Evolutionary conservation across 140 eudicot genomes (phyloP), one percentile per base, ranked within the genome.

Genomic region (Bidens hawaiensis): DNA sequence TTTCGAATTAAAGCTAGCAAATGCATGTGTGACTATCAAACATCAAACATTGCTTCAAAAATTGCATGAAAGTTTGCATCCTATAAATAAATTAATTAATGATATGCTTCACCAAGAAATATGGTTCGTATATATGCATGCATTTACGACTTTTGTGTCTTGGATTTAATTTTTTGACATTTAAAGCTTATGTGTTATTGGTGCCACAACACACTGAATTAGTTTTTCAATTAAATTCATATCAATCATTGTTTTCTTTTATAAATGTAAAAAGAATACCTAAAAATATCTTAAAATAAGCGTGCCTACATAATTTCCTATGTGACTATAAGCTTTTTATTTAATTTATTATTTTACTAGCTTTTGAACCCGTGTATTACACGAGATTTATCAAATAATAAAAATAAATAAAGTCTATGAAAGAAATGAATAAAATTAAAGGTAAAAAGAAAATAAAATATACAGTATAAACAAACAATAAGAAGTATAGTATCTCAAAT

Each of bases 91-190:
- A 62, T 71, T 53, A n/a, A n/a, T n/a, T n/a, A n/a, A n/a, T n/a
- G n/a, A n/a, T n/a, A 26, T 33, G 22, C 6, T 49, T 62, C 64
- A 63, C 70, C 77, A 72, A 63, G 14, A 63, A 62, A 42, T 63
- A 60, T 48, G 62, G 71, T 53, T 23, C 28, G 56, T 22, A 4
- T 50, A 21, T 50, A 27, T 43, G 60, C 45, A 27, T 43, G 60
- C 45, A 56, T 54, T 72, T 45, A 45, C 72, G 40, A 45, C 61
- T 43, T 31, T 45, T 2, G 13, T 36, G 24, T 17, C 30, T 21
- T 34, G 60, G 31, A 64, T 43, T 64, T 64, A 72, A 64, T 53
- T 51, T 34, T 22, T 63, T 45, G 13, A 41, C 71, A 50, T 61
- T 33, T 49, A 51, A 16, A 72, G 41, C 60, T 17, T 36, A 46